Evolutionary conservation across 192 early-diverging fungal species (phyloP), one percentile per base, ranked within the genome.

Genomic region (Podila clonocystis): DNA sequence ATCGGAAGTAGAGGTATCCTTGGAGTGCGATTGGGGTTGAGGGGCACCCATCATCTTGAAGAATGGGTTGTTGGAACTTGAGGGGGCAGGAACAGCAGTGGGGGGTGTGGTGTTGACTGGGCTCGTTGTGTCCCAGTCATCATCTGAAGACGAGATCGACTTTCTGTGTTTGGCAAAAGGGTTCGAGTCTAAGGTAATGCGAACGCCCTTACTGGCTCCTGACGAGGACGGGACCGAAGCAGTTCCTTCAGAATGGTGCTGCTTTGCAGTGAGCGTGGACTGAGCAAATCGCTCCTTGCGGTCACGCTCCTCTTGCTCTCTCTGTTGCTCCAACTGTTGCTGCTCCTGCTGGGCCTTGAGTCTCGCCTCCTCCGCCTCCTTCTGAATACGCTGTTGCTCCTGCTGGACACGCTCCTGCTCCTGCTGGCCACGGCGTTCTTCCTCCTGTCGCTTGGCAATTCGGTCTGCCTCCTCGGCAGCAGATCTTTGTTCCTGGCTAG

Each of bases 131-230:
- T 78, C 75, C 75, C 75, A 78, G 59, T 78, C 75, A 50, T 78
- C 75, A 48, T 78, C 75, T 0, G 75, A 78, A 11, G 75, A 78
- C 3, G 75, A 70, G 50, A 78, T 71, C 2, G 75, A 67, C 64
- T 78, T 78, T 45, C 75, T 63, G 29, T 78, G 75, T 50, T 78
- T 78, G 11, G 75, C 75, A 36, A 78, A 78, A 34, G 75, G 75
- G 36, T 78, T 78, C 20, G 57, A 62, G 50, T 78, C 75, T 31
- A 78, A 64, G 11, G 75, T 78, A 17, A 78, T 77, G 22, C 74
- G 74, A n/a, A 77, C 36, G 5, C 63, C 57, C 48, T 50, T 78
- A n/a, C 70, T 78, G 22, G 26, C 11, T 2, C 62, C 28, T 34
- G 48, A 58, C 26, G 62, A 22, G 28, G 55, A 2, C 2, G 61